These are phyloP conservation scores for Phalaenopsis aphrodite DNA, from an alignment of 106 monocot genomes.

Conservation along the genomic window DNA sequence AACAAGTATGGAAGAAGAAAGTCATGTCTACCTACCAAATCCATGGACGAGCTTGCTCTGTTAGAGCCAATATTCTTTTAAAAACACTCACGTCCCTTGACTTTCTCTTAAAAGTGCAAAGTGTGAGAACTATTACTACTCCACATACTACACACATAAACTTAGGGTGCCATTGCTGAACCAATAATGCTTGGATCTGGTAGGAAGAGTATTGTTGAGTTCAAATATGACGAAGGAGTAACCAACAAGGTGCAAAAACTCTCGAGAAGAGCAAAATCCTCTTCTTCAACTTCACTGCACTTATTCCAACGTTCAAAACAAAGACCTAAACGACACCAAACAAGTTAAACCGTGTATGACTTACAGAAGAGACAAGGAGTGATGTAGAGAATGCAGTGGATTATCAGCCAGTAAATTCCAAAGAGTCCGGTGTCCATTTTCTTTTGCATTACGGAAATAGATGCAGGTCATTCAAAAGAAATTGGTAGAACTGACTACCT, in stretches of 20 bases:
- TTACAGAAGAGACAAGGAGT: constrained; percentile 41
- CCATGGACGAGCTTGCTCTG: constrained; percentile 45
- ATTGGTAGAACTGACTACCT: constrained; percentile 55
- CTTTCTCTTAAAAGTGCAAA: constrained; percentile 33
- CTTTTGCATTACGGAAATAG: constrained; percentile 19
- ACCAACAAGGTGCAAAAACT: constrained; percentile 20
- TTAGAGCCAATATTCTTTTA: constrained; percentile 25
- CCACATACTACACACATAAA: constrained; percentile 19
- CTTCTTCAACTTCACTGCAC: constrained; percentile 42
- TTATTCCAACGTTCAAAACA: constrained; percentile 45
- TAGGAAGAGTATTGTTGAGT: constrained; percentile 2
- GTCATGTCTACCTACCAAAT: constrained; percentile 24
- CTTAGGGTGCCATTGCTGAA: constrained; percentile 18
- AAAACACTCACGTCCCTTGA: constrained; percentile 25
- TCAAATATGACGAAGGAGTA: background rate
- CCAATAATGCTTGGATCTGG: constrained; percentile 17
- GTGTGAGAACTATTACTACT: constrained; percentile 21
- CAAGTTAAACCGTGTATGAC: constrained; percentile 40
- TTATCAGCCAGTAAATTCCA: constrained; percentile 30
- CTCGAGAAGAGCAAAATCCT: constrained; percentile 34
- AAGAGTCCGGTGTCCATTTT: constrained; percentile 27
- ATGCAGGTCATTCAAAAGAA: constrained; percentile 45
- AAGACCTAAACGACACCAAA: constrained; percentile 31
- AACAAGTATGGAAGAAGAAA: background rate
- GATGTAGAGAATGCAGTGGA: constrained; percentile 52